Base-by-base conservation (phyloP, 2,329 filamentous ascomycete genomes). In the Pseudopyricularia cyperi region DNA sequence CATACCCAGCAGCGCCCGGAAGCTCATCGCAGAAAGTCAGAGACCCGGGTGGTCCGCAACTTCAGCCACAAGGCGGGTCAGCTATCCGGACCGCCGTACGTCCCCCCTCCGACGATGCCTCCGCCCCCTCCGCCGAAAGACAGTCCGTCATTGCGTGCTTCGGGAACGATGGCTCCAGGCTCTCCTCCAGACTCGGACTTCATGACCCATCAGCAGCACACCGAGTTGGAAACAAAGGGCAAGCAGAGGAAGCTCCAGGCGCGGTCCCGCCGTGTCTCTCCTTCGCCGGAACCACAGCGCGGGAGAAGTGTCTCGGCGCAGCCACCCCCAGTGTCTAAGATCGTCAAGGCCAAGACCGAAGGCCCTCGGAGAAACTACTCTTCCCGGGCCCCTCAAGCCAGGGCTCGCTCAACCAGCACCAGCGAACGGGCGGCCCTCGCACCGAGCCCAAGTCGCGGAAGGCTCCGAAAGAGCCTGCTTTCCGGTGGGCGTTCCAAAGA, bases 391-490 rank as follows among this genome's bases (percentile, higher is more conserved):
- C n/a, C 37, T n/a, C 17, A n/a, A 19, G 17, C 37, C 17, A 42
- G 37, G 37, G n/a, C 37, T 42, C 37, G 12, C 4, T 42, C 37
- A 11, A 19, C 37, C 17, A 42, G 22, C 48, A 57, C 14, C 52
- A 67, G 60, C 52, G 66, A 19, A 42, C 17, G 22, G n/a, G 12
- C 37, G 8, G 37, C 14, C 6, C 17, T 53, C 19, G 72, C 65
- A 55, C 71, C 71, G 49, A 76, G 72, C 54, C 72, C 71, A 1
- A 65, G 63, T 8, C 61, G 59, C 12, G 69, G 69, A n/a, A 68
- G 71, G 33, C 52, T 73, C n/a, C 69, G 75, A 28, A 71, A 68
- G 59, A 79, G 74, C 57, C 80, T 75, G 75, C 64, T 81, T 46
- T 72, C 74, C 0, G 74, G 75, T 14, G 66, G 65, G 22, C 64